These are phyloP conservation scores for Echinochloa phyllopogon DNA, from an alignment of 176 grass and related monocot species.

Conservation along the genomic window DNA sequence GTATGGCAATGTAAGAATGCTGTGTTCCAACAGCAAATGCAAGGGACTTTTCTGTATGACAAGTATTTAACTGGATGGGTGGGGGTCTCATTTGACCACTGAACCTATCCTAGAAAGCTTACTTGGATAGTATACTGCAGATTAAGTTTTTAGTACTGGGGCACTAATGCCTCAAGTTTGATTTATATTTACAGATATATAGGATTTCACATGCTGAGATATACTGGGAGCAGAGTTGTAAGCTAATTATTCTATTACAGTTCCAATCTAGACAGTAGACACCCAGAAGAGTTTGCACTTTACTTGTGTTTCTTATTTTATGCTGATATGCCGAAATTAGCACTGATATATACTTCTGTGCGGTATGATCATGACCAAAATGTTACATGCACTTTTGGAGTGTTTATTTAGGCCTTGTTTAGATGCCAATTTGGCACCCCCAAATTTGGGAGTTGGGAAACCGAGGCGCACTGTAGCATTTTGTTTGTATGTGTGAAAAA, in stretches of 20 bases:
- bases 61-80: background rate
- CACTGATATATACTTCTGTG: background rate
- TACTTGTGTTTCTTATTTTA: slow-evolving; percentile 1
- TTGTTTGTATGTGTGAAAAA: too few species aligned
- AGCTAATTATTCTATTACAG: background rate
- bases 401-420: too few species aligned
- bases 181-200: background rate
- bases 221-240: background rate
- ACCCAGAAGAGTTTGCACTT: background rate
- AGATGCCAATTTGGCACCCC: too few species aligned
- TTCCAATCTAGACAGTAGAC: background rate
- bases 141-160: background rate
- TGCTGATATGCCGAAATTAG: background rate
- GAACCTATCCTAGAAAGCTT: background rate
- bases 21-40: background rate
- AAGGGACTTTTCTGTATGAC: background rate
- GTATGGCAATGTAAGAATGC: background rate
- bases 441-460: too few species aligned
- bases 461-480: too few species aligned
- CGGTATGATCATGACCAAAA: background rate
- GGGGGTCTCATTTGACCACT: background rate
- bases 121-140: background rate
- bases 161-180: background rate
- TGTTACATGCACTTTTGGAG: background rate
- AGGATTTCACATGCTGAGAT: background rate